Conservation (phyloP, 257 asterid genomes). For the Linderniella brevidens region DNA sequence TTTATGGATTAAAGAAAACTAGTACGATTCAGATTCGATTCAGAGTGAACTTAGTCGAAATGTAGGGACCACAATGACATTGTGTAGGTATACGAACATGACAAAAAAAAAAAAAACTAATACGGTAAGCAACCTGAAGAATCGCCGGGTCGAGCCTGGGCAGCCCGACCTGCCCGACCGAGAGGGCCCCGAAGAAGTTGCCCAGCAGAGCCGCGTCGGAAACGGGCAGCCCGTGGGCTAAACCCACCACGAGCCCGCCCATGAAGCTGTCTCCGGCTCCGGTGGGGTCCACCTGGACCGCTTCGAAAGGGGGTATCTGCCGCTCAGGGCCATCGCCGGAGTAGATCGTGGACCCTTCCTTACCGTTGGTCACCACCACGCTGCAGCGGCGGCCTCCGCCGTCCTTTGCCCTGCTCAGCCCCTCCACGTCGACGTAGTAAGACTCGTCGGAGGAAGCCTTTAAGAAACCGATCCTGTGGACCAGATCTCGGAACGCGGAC, state of each 20-base stretch:
- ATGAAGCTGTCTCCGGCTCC: constrained; percentile 97
- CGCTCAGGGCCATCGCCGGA: constrained; percentile 31
- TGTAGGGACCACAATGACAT: no score
- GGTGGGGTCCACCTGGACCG: constrained; percentile 84
- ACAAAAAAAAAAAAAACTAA: no score
- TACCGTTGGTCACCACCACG: constrained; percentile 81
- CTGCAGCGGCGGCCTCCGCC: constrained; percentile 85
- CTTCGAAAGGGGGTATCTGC: constrained; percentile 51
- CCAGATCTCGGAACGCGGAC: constrained; percentile 38
- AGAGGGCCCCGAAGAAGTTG: constrained; percentile 74
- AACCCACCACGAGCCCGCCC: constrained; percentile 81
- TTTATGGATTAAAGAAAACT: no score
- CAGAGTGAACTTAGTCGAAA: no score
- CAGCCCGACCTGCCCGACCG: constrained; percentile 71
- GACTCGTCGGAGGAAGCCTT: constrained; percentile 88
- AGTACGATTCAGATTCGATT: no score
- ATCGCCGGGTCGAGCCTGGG: constrained; percentile 50
- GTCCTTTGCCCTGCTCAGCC: constrained; percentile 36
- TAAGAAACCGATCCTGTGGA: constrained; percentile 50
- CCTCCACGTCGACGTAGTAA: constrained; percentile 50
- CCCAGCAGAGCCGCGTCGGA: constrained; percentile 89
- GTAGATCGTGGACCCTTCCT: constrained; percentile 67
- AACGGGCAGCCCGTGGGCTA: constrained; percentile 50
- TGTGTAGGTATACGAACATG: no score
- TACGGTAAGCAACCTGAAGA: constrained; percentile 90